These are phyloP conservation scores for Syzygium oleosum DNA, from an alignment of 345 rosid genomes.

Conservation along the genomic window DNA sequence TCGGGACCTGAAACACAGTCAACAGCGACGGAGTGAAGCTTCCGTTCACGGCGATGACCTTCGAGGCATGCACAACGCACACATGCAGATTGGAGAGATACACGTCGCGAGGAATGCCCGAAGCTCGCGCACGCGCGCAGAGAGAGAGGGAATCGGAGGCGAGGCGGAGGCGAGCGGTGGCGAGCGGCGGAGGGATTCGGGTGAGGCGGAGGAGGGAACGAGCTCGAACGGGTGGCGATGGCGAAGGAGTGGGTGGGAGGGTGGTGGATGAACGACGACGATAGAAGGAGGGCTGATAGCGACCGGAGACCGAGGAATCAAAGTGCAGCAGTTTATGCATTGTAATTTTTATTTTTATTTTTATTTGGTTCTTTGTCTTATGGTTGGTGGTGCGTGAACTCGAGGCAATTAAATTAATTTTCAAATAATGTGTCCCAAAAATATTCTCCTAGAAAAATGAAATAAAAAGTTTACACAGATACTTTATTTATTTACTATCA, in stretches of 20 bases:
- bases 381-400: not conserved
- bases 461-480: not conserved
- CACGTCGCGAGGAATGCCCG: not conserved
- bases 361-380: not conserved
- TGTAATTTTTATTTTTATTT: not conserved
- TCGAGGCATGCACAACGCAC: not conserved
- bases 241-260: not conserved
- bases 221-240: not conserved
- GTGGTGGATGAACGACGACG: not conserved
- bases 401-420: not conserved
- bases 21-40: not conserved
- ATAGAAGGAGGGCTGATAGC: not conserved
- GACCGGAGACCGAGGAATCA: not conserved
- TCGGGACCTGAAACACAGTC: not conserved
- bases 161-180: not conserved
- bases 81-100: not conserved
- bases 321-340: not conserved
- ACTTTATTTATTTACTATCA: not conserved
- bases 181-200: not conserved
- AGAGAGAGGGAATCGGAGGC: not conserved
- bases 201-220: not conserved
- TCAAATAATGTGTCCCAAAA: not conserved
- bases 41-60: not conserved
- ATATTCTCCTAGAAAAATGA: not conserved
- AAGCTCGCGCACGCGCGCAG: not conserved